Evolutionary conservation across 2,329 filamentous ascomycete species (phyloP).

Genomic region (Rachicladosporium sp.): DNA sequence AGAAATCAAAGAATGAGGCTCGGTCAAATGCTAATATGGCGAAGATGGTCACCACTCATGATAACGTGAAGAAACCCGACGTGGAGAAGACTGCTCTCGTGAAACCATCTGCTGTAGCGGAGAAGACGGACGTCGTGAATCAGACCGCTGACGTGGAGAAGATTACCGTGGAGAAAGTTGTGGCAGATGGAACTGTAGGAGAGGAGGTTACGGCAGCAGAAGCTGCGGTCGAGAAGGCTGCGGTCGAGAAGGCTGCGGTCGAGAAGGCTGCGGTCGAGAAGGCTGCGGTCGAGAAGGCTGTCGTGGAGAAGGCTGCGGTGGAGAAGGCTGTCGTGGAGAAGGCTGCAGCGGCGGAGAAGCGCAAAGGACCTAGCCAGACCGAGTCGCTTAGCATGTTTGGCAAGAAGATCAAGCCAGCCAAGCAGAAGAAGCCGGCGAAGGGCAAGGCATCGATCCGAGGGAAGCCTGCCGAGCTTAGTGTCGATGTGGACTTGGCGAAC

Average conservation of each 20-base stretch:
- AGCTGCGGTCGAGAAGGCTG: not conserved
- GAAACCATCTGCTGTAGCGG: not conserved
- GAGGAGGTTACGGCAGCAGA: not conserved
- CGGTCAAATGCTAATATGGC: not conserved
- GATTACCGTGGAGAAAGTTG: not conserved
- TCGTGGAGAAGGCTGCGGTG: not conserved
- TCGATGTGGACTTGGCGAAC: too few species aligned
- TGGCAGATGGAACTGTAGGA: too few species aligned
- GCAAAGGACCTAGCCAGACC: slow-evolving; percentile 24
- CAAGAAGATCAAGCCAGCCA: slow-evolving; percentile 10
- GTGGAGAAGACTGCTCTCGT: not conserved
- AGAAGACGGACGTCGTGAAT: slow-evolving; percentile 1
- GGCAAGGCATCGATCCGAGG: slow-evolving; percentile 1
- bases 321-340: not conserved
- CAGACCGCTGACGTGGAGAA: not conserved
- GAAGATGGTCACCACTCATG: not conserved
- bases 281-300: not conserved
- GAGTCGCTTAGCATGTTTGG: slow-evolving; percentile 22
- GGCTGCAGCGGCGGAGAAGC: slow-evolving; percentile 5
- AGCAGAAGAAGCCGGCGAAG: slow-evolving; percentile 7
- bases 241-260: not conserved
- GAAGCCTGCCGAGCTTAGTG: not conserved
- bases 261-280: not conserved
- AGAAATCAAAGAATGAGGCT: not conserved
- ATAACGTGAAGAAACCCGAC: not conserved